Base-by-base conservation (phyloP, 306 rosid species). In the Acacia confusa region DNA sequence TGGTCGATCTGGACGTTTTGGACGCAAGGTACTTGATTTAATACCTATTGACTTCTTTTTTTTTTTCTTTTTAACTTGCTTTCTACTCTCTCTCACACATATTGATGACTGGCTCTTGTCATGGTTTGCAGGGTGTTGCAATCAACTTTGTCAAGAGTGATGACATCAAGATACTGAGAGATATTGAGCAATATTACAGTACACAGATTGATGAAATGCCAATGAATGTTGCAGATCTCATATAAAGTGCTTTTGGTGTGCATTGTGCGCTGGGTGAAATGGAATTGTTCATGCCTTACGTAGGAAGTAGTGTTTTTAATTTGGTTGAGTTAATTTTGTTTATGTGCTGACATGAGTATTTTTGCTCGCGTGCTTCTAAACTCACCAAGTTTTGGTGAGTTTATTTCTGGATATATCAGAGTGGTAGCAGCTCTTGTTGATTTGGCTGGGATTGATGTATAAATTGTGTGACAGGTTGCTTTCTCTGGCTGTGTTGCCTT, bases 191-290 rank as follows among this genome's bases (percentile, higher is more conserved):
- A 77, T 95, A 95, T 63, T 95, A 95, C 86, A 95, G 99, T 84
- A 95, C 99, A 9, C 98, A 95, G 91, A 95, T 95, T 71, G 99
- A 95, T 60, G 99, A 93, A 85, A 95, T 95, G 99, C 99, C 99
- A 0, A 95, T 95, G 99, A 95, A 95, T 70, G 98, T 95, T 76
- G 98, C 97, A 25, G 99, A 95, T 87, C 89, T 95, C 76, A 95
- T 95, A 79, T 95, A 70, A 86, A 36, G 40, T 44, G 68, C 34
- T 44, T 63, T 41, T n/a, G 83, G 36, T 72, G 13, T 16, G 57
- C 52, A 52, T 34, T 67, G 63, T 81, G 60, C 79, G 60, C 79
- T 84, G 55, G 78, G 74, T 90, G 91, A 80, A 77, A 81, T 82
- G 86, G 41, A 20, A 28, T 82, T 82, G 55, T 68, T 76, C 55